A percentile compares a stretch with the other conserved stretches of the same genome.
These are phyloP conservation scores for Microsporum audouinii DNA, from an alignment of 2,329 filamentous ascomycete genomes.

Conservation along the genomic window DNA sequence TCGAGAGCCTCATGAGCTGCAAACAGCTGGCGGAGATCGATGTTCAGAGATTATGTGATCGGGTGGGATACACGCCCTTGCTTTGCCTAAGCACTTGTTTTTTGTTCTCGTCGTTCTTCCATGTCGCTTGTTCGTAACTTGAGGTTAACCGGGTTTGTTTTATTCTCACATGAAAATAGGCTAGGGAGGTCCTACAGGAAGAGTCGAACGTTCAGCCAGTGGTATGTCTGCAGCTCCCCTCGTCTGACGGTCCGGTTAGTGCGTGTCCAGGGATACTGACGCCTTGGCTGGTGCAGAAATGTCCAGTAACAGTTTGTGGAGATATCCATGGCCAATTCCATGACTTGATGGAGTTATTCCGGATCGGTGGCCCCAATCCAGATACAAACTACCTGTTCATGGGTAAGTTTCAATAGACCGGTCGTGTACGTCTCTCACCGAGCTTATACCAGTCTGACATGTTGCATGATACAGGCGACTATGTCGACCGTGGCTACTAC, in stretches of 20 bases:
- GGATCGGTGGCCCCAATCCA: slow-evolving; percentile 82
- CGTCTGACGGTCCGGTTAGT: neutral
- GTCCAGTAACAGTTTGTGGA: slow-evolving; percentile 86
- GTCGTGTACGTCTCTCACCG: neutral
- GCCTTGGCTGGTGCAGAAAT: slow-evolving; percentile 1
- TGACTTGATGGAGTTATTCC: slow-evolving; percentile 91
- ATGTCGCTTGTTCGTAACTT: neutral
- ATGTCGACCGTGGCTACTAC: slow-evolving; percentile 64
- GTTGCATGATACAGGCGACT: slow-evolving; percentile 42
- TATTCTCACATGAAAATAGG: slow-evolving; percentile 41
- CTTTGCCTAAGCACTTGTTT: slow-evolving; percentile 6
- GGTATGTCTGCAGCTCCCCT: slow-evolving; percentile 46
- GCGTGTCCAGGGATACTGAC: neutral
- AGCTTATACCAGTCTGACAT: neutral
- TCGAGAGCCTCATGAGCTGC: slow-evolving; percentile 95
- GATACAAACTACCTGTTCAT: slow-evolving; percentile 98
- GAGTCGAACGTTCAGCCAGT: slow-evolving; percentile 99
- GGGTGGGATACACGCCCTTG: slow-evolving; percentile 49
- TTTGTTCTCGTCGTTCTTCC: neutral
- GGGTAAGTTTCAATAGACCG: slow-evolving; percentile 42
- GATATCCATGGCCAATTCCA: slow-evolving; percentile 99
- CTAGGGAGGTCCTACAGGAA: slow-evolving; percentile 89
- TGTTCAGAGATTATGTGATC: slow-evolving; percentile 93
- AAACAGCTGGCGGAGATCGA: slow-evolving; percentile 94
- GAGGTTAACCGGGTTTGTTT: slow-evolving; percentile 7